Conservation (phyloP, 805 yeast genomes). For the Cyberlindnera japonica region DNA sequence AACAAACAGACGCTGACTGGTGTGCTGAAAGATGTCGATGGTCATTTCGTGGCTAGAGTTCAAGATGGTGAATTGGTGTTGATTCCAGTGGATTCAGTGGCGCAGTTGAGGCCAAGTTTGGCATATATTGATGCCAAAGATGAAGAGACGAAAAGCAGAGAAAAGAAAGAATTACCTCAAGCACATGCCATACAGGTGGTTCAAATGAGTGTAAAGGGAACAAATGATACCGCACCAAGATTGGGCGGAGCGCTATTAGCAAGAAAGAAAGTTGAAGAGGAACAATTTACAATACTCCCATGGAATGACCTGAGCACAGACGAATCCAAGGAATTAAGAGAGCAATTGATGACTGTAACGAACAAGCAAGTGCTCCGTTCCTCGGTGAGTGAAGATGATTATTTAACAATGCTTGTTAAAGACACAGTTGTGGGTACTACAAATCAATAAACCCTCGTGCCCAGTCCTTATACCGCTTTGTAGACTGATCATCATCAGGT, state of each 20-base stretch:
- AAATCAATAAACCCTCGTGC: not conserved
- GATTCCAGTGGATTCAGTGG: constrained; percentile 59
- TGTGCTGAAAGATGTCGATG: constrained; percentile 52
- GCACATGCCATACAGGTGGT: constrained; percentile 54
- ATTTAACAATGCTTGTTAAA: constrained; percentile 29
- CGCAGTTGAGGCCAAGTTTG: constrained; percentile 81
- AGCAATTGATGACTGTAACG: constrained; percentile 26
- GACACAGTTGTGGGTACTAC: constrained; percentile 21
- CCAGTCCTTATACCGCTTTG: not conserved
- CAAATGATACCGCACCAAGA: constrained; percentile 54
- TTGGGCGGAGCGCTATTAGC: constrained; percentile 67
- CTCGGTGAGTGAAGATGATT: constrained; percentile 29
- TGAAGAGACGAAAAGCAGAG: constrained; percentile 41
- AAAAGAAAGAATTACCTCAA: constrained; percentile 33
- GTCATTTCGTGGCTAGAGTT: constrained; percentile 46
- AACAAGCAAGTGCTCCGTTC: constrained; percentile 25
- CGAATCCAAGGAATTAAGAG: constrained; percentile 26
- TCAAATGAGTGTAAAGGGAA: constrained; percentile 70
- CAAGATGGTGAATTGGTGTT: constrained; percentile 53
- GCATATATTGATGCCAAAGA: constrained; percentile 63
- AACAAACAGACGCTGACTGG: constrained; percentile 66
- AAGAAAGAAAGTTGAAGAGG: constrained; percentile 62
- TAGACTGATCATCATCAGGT: not conserved
- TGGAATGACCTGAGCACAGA: constrained; percentile 44
- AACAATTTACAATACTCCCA: constrained; percentile 38